Evolutionary conservation across 2,329 filamentous ascomycete species (phyloP).

Genomic region (Parascedosporium putredinis): DNA sequence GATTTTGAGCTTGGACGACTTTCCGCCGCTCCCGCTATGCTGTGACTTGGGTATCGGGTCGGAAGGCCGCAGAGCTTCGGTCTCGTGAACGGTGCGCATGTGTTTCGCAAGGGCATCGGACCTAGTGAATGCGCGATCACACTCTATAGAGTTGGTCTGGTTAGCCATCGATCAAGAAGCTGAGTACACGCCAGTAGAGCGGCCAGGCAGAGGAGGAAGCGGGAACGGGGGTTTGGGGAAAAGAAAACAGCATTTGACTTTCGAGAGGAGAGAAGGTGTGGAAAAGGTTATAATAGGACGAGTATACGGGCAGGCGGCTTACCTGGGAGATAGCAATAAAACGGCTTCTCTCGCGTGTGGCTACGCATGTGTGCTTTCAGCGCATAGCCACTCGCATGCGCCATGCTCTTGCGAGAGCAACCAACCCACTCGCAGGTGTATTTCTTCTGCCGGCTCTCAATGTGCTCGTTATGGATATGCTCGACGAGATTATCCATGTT

Average conservation of each 20-base stretch:
- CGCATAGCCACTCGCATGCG: conserved; percentile 91
- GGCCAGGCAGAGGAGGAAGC: not conserved
- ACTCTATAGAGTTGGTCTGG: conserved; percentile 49
- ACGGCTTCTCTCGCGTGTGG: conserved; percentile 95
- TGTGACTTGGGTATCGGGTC: conserved; percentile 64
- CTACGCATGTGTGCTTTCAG: conserved; percentile 95
- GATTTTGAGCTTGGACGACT: conserved; percentile 48
- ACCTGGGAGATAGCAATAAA: conserved; percentile 93
- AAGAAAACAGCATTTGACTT: not conserved
- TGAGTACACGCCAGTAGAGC: not conserved
- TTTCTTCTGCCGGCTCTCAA: conserved; percentile 86
- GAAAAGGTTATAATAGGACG: too few relatives aligned
- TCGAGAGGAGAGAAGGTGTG: too few relatives aligned
- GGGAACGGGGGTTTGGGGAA: not conserved
- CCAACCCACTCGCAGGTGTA: conserved; percentile 98
- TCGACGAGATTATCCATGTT: conserved; percentile 77
- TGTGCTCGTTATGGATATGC: conserved; percentile 87
- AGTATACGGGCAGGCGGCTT: conserved; percentile 18
- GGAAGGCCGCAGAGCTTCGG: conserved; percentile 76
- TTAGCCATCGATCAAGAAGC: too few relatives aligned
- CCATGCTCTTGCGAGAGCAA: conserved; percentile 76
- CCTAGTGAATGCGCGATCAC: conserved; percentile 89
- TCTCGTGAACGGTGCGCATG: conserved; percentile 97
- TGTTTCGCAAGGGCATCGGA: conserved; percentile 95
- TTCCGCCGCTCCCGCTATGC: conserved; percentile 32